Percentiles rank a stretch among this genome's conserved stretches.
phyloP scores from a whole-genome alignment of 257 asterid species.

The Euphrasia confusa region DNA sequence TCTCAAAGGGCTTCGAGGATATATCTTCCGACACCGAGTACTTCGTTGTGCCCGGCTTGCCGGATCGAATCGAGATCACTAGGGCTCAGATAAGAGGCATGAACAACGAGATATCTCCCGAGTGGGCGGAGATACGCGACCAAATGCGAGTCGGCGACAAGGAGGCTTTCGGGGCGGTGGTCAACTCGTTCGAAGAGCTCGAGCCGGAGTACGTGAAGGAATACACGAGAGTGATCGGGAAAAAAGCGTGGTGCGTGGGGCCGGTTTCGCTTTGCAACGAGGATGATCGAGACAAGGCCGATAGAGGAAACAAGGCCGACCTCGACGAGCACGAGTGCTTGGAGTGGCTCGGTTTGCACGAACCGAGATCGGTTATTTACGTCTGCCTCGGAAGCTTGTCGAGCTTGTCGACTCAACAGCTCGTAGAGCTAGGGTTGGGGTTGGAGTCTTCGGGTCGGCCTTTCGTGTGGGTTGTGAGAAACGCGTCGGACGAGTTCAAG shows the following conservation, averaged over 20 bases:
- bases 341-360: conserved; percentile 29
- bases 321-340: conserved; percentile 24
- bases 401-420: conserved; percentile 26
- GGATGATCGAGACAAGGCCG: conserved; percentile 22
- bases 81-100: conserved; percentile 39
- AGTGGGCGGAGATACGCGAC: conserved; percentile 10
- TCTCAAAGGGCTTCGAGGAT: conserved; percentile 21
- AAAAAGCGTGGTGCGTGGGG: conserved; percentile 25
- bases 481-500: conserved; percentile 15
- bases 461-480: conserved; percentile 26
- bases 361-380: conserved; percentile 35
- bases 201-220: conserved; percentile 23
- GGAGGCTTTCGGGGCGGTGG: conserved; percentile 26
- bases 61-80: conserved; percentile 40
- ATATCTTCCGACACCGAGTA: conserved; percentile 32
- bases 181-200: conserved; percentile 27
- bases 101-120: background rate
- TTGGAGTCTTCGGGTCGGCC: conserved; percentile 27
- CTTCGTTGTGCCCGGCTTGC: conserved; percentile 45
- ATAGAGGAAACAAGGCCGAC: conserved; percentile 27
- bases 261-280: conserved; percentile 28
- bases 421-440: conserved; percentile 28
- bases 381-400: conserved; percentile 53
- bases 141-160: conserved; percentile 15
- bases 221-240: background rate